These are phyloP conservation scores for Aspergillus pseudonomiae DNA, from an alignment of 2,329 filamentous ascomycete genomes.

Conservation along the genomic window DNA sequence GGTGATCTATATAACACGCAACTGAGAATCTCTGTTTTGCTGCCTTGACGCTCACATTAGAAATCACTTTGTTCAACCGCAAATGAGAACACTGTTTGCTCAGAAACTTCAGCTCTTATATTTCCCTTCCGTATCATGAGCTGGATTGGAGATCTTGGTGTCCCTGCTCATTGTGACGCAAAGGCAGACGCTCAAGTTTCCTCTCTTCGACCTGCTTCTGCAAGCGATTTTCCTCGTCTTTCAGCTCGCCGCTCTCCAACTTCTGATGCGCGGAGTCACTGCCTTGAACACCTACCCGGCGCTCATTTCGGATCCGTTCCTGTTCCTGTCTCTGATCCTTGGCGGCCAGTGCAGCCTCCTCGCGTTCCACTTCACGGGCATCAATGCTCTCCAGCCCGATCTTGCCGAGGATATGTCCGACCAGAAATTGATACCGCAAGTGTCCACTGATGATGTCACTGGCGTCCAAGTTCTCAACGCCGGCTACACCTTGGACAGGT, in stretches of 20 bases:
- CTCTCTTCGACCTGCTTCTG: constrained; percentile 33
- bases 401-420: constrained; percentile 67
- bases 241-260: constrained; percentile 18
- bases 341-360: constrained; percentile 43
- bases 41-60: not conserved
- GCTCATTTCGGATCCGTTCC: constrained; percentile 36
- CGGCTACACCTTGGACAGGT: constrained; percentile 58
- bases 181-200: constrained; percentile 34
- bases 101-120: not conserved
- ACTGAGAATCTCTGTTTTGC: not conserved
- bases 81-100: not conserved
- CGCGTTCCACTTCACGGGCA: constrained; percentile 45
- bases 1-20: not conserved
- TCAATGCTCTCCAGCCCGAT: constrained; percentile 71
- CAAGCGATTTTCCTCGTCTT: constrained; percentile 25
- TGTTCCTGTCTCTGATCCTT: constrained; percentile 45
- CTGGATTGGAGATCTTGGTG: not conserved
- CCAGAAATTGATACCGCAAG: constrained; percentile 68
- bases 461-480: constrained; percentile 67
- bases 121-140: not conserved
- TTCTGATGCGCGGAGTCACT: constrained; percentile 15
- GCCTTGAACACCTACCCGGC: constrained; percentile 28
- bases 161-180: constrained; percentile 4
- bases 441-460: constrained; percentile 70
- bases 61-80: not conserved